Conservation (phyloP, 768 basidiomycete genomes). For the Tephrocybe sp. region DNA sequence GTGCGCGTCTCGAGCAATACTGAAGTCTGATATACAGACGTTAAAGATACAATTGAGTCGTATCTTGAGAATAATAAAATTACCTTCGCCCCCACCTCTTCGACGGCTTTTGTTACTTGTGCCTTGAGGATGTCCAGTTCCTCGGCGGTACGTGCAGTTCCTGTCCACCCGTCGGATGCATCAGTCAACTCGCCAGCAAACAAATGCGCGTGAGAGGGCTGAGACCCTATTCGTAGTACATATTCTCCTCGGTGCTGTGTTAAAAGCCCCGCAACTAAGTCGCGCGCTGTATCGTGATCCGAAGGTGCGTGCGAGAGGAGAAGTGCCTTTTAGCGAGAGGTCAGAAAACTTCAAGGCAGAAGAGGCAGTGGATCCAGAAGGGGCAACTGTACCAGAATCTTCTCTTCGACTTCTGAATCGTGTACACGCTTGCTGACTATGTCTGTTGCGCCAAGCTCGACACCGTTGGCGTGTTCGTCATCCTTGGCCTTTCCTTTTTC, state of each 20-base stretch:
- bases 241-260: conserved; percentile 74
- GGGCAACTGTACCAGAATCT: conserved; percentile 57
- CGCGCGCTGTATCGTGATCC: conserved; percentile 58
- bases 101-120: conserved; percentile 49
- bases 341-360: conserved; percentile 7
- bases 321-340: conserved; percentile 33
- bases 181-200: conserved; percentile 54
- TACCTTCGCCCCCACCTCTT: conserved; percentile 84
- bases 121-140: conserved; percentile 50
- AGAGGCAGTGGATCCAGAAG: conserved; percentile 4
- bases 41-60: not conserved
- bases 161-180: conserved; percentile 53
- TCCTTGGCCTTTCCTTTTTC: conserved; percentile 45
- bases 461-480: conserved; percentile 20
- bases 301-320: conserved; percentile 41
- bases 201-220: conserved; percentile 56
- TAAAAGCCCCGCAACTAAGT: conserved; percentile 63
- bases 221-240: conserved; percentile 70
- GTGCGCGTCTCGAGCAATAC: conserved; percentile 48
- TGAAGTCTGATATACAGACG: conserved; percentile 45
- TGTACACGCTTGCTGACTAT: conserved; percentile 19
- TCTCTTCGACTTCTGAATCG: conserved; percentile 51
- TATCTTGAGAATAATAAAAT: not conserved
- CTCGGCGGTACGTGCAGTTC: conserved; percentile 46
- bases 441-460: conserved; percentile 6